Evolutionary conservation across 2,329 filamentous ascomycete genomes (phyloP), one percentile per base, ranked within the genome.

Genomic region (Talaromyces verruculosus): DNA sequence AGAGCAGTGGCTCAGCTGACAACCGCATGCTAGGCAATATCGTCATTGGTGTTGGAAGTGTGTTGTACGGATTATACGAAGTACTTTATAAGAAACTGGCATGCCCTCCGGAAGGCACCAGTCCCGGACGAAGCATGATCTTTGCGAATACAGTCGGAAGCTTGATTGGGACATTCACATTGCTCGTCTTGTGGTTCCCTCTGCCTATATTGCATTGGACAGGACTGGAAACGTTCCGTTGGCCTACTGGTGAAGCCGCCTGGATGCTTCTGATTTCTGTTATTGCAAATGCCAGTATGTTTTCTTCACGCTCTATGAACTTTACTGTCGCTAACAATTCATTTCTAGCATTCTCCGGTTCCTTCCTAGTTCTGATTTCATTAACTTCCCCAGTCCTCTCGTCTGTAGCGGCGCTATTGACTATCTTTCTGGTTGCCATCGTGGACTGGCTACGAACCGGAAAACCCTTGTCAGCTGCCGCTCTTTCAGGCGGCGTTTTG

Each of bases 1-100:
- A 72, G 45, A 69, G 74, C 77, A 83, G 67, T 78, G 82, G 28
- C 73, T 79, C 72, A 33, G 87, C 87, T 0, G 85, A 85, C 53
- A 89, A 89, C 70, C 86, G 93, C 19, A 85, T 93, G 13, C 77
- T 94, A 0, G 95, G 95, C 6, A 99, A 99, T 75, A 80, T 98
- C 45, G 87, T 99, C 72, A 99, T 99, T 72, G 94, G 94, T 41
- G 79, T 92, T 28, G 95, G 95, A 10, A 95, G 91, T 70, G 89
- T 99, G 6, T 84, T 99, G 19, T 99, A 99, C 77, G 95, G 95
- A 0, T 88, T 99, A 58, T 99, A 99, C 79, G 95, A 99, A 78
- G 95, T 99, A 5, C 79, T 99, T 45, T 99, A 99, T 82, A 99
- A 99, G 83, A 89, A 89, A 67, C 88, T 89, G 67, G 94, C 94